Conservation (phyloP, 208 protist species). For the Leishmania amazonensis region DNA sequence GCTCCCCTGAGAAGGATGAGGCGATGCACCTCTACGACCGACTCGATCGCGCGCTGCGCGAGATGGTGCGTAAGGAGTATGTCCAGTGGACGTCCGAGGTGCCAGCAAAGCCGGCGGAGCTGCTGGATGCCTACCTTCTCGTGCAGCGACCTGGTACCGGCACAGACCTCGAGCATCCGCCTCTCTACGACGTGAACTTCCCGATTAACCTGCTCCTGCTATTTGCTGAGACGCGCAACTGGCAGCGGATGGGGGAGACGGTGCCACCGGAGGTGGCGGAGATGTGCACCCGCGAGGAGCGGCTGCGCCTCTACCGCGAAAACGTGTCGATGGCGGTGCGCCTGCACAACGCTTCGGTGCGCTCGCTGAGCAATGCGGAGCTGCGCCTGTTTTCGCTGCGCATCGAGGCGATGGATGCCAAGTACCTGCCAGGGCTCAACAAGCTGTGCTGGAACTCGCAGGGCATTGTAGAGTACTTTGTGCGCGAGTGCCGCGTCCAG, state of each 20-base stretch:
- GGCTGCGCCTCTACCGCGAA: constrained; percentile 95
- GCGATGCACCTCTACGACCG: constrained; percentile 71
- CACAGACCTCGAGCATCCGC: constrained; percentile 49
- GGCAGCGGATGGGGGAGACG: constrained; percentile 89
- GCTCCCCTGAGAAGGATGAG: constrained; percentile 83
- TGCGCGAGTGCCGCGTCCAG: constrained; percentile 91
- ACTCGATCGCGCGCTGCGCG: constrained; percentile 80
- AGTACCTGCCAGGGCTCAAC: constrained; percentile 92
- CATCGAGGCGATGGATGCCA: constrained; percentile 91
- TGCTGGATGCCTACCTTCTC: constrained; percentile 90
- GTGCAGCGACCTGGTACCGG: constrained; percentile 55
- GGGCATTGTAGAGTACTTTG: constrained; percentile 96
- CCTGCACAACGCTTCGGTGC: constrained; percentile 96
- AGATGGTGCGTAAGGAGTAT: constrained; percentile 81
- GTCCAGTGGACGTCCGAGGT: constrained; percentile 76
- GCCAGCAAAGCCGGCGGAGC: constrained; percentile 66
- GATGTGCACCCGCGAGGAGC: constrained; percentile 90
- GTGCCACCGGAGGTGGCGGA: constrained; percentile 88
- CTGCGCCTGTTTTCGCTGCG: constrained; percentile 94
- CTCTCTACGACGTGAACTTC: constrained; percentile 95
- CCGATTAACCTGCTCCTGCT: constrained; percentile 91
- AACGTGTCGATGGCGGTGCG: constrained; percentile 95
- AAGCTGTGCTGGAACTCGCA: constrained; percentile 96
- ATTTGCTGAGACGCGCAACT: constrained; percentile 96
- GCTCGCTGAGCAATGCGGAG: constrained; percentile 90